Conservation (phyloP, 352 stramenopile genomes). For the Discostella stelligera region DNA sequence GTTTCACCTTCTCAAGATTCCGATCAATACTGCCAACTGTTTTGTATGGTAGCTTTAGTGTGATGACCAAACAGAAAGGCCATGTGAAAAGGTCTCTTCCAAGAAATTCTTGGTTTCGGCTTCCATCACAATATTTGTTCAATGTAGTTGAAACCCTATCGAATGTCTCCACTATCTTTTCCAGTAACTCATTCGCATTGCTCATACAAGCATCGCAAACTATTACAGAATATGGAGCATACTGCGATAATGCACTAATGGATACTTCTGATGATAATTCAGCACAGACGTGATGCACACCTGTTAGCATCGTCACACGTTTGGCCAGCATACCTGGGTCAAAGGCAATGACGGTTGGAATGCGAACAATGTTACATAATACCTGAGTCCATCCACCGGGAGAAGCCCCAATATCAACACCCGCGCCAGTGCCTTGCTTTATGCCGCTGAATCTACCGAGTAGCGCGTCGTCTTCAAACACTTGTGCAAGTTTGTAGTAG, state of each 20-base stretch:
- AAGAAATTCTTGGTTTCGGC: not conserved
- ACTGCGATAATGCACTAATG: slow-evolving; percentile 19
- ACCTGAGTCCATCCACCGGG: slow-evolving; percentile 66
- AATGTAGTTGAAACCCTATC: slow-evolving; percentile 22
- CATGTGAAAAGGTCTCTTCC: slow-evolving; percentile 29
- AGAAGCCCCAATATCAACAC: slow-evolving; percentile 55
- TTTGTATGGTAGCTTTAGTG: slow-evolving; percentile 61
- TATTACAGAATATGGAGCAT: slow-evolving; percentile 51
- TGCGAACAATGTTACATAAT: slow-evolving; percentile 37
- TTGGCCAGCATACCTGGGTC: slow-evolving; percentile 47
- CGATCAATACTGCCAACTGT: slow-evolving; percentile 47
- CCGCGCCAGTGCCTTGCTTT: slow-evolving; percentile 22
- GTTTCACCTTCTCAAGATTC: slow-evolving; percentile 26
- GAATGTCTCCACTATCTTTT: slow-evolving; percentile 36
- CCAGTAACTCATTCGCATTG: slow-evolving; percentile 37
- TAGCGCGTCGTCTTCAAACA: slow-evolving; percentile 46
- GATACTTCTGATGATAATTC: slow-evolving; percentile 37
- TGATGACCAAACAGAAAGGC: slow-evolving; percentile 50
- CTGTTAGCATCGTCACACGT: slow-evolving; percentile 33
- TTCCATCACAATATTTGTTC: slow-evolving; percentile 6
- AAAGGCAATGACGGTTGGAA: slow-evolving; percentile 42
- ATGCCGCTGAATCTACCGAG: slow-evolving; percentile 3
- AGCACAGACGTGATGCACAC: slow-evolving; percentile 42
- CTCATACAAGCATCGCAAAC: slow-evolving; percentile 60
- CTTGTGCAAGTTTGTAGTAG: slow-evolving; percentile 63